These are phyloP conservation scores for Populus hybrid DNA, from an alignment of 441 rosid species.

Conservation along the genomic window DNA sequence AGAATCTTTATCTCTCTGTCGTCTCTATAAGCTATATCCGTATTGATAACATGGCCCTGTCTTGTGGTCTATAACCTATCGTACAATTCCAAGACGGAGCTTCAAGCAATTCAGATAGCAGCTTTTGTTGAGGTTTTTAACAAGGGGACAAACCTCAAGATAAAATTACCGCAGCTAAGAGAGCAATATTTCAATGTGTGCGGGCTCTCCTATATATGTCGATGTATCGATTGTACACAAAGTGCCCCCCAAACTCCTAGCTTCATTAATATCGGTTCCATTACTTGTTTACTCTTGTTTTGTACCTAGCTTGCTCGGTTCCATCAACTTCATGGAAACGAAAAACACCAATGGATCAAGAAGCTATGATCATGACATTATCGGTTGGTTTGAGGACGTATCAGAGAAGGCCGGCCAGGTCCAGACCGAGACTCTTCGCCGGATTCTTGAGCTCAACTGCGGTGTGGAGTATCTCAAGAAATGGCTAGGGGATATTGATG, in stretches of 20 bases:
- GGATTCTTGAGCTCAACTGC: conserved; percentile 56
- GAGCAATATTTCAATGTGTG: neutral
- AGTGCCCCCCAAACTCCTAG: neutral
- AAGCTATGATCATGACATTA: conserved; percentile 28
- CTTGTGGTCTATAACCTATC: conserved; percentile 32
- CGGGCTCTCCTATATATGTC: neutral
- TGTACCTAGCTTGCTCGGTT: neutral
- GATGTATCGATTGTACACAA: neutral
- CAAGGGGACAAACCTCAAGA: neutral
- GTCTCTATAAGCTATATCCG: neutral
- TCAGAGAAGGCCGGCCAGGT: conserved; percentile 46
- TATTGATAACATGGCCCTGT: conserved; percentile 1
- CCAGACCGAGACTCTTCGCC: conserved; percentile 66
- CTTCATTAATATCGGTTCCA: neutral
- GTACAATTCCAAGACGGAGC: conserved; percentile 25
- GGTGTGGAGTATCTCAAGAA: conserved; percentile 61
- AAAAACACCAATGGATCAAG: neutral
- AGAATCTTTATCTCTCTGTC: conserved; percentile 12
- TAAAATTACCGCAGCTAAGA: neutral
- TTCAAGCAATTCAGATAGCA: neutral
- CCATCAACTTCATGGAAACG: neutral
- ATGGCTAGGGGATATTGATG: conserved; percentile 50
- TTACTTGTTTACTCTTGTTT: neutral
- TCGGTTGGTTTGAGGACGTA: conserved; percentile 62
- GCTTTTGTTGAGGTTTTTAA: conserved; percentile 10